Percentiles rank a stretch among this genome's conserved stretches.
Conservation (phyloP, 352 stramenopile species). For the Globisporangium yorkense region DNA sequence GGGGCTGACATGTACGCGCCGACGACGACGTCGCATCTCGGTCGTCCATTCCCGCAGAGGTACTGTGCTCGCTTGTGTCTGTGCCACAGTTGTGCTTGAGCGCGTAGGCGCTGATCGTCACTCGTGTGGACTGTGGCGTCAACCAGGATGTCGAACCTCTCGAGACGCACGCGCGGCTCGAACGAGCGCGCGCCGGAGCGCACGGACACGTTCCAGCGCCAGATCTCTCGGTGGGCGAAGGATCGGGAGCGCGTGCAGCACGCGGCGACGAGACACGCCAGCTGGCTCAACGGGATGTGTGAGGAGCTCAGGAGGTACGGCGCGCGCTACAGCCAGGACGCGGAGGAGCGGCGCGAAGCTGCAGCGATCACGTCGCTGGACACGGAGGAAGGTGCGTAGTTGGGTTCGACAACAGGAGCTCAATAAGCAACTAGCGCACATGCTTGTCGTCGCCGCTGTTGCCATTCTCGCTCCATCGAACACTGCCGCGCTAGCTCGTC, state of each 20-base stretch:
- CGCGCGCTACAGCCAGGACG: constrained; percentile 28
- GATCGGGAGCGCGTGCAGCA: constrained; percentile 55
- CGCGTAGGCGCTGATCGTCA: neutral
- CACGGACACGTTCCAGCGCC: constrained; percentile 36
- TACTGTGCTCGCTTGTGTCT: neutral
- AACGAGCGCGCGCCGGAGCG: constrained; percentile 15
- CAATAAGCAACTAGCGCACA: too few species aligned
- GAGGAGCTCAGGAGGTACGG: constrained; percentile 60
- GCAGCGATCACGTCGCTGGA: constrained; percentile 12
- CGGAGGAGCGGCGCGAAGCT: constrained; percentile 11
- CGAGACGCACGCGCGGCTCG: constrained; percentile 3
- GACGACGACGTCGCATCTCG: neutral
- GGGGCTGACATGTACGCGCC: constrained; percentile 2
- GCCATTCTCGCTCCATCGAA: neutral
- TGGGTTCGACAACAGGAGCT: too few species aligned
- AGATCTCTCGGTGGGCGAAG: constrained; percentile 53
- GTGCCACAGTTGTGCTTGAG: neutral
- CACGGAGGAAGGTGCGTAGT: neutral
- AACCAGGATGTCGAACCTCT: constrained; percentile 11
- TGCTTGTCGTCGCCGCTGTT: too few species aligned
- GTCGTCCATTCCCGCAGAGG: constrained; percentile 8
- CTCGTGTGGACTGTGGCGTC: too few species aligned
- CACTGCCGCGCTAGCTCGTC: constrained; percentile 18
- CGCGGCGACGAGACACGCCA: constrained; percentile 47
- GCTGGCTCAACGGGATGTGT: constrained; percentile 57